Evolutionary conservation across 2,329 filamentous ascomycete genomes (phyloP).

Genomic region (Stagonosporopsis rhizophila): DNA sequence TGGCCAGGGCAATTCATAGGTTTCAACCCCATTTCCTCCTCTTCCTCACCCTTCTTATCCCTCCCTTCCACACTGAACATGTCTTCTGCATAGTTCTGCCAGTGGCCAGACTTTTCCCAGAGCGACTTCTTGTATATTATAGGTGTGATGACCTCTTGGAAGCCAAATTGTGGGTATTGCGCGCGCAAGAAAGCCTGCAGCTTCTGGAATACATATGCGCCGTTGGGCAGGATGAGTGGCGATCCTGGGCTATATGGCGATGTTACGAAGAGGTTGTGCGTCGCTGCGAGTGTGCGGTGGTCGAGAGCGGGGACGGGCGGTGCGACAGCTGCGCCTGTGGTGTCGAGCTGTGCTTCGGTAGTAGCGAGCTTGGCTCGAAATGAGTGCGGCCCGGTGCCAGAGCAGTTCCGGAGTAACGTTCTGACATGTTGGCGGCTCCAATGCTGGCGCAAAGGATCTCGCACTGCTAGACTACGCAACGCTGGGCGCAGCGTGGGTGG

Average conservation of each 20-base stretch:
- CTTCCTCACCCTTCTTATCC: conserved; percentile 60
- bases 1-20: conserved; percentile 95
- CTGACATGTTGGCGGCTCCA: conserved; percentile 16
- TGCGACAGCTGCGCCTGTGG: conserved; percentile 37
- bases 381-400: conserved; percentile 43
- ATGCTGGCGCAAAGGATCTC: conserved; percentile 13
- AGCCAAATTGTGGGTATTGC: conserved; percentile 85
- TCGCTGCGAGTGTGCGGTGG: conserved; percentile 58
- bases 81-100: conserved; percentile 89
- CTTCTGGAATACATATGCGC: conserved; percentile 82
- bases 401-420: conserved; percentile 34
- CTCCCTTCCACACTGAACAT: conserved; percentile 81
- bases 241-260: conserved; percentile 84
- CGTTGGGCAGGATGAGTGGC: conserved; percentile 83
- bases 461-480: conserved; percentile 24
- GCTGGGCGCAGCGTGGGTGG: conserved; percentile 36
- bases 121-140: conserved; percentile 89
- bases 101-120: conserved; percentile 85
- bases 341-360: conserved; percentile 36
- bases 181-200: conserved; percentile 81
- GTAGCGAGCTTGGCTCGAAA: conserved; percentile 30
- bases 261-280: conserved; percentile 78
- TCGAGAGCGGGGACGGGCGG: conserved; percentile 53
- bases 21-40: conserved; percentile 82
- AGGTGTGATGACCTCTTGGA: conserved; percentile 86